phyloP scores from a whole-genome alignment of 371 early-diverging fungal genomes.

The Fennellomyces sp. region DNA sequence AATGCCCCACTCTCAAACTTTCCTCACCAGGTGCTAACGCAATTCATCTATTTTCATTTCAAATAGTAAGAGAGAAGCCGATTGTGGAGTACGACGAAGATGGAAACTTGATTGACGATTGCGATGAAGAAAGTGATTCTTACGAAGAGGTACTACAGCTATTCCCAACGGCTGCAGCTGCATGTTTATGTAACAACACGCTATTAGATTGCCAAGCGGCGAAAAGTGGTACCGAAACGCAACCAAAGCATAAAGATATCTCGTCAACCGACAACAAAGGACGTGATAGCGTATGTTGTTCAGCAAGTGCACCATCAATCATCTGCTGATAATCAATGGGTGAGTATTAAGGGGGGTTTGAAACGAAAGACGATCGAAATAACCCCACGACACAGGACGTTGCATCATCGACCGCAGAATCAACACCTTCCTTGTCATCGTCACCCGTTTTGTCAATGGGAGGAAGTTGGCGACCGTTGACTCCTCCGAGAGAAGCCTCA shows the following conservation, averaged over 20 bases:
- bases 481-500: constrained; percentile 20
- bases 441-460: background rate
- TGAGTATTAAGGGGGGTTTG: too few species aligned
- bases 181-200: too few species aligned
- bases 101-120: constrained; percentile 37
- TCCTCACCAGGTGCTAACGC: background rate
- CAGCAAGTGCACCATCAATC: constrained; percentile 18
- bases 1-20: background rate
- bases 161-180: too few species aligned
- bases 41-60: background rate
- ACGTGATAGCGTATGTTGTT: constrained; percentile 24
- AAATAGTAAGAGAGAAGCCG: constrained; percentile 35
- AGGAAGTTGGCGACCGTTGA: constrained; percentile 18
- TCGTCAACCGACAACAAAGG: constrained; percentile 21
- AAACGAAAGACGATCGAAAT: background rate
- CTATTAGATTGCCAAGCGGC: too few species aligned
- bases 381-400: background rate
- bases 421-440: constrained; percentile 7
- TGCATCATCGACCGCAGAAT: background rate
- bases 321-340: background rate
- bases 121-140: constrained; percentile 26
- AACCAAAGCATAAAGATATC: constrained; percentile 7
- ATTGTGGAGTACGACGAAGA: constrained; percentile 54
- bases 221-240: background rate
- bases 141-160: background rate